Percentiles rank a stretch among this genome's conserved stretches.
These are phyloP conservation scores for Pseudoneurospora amorphoporcata DNA, from an alignment of 495 filamentous ascomycete genomes.

Conservation along the genomic window DNA sequence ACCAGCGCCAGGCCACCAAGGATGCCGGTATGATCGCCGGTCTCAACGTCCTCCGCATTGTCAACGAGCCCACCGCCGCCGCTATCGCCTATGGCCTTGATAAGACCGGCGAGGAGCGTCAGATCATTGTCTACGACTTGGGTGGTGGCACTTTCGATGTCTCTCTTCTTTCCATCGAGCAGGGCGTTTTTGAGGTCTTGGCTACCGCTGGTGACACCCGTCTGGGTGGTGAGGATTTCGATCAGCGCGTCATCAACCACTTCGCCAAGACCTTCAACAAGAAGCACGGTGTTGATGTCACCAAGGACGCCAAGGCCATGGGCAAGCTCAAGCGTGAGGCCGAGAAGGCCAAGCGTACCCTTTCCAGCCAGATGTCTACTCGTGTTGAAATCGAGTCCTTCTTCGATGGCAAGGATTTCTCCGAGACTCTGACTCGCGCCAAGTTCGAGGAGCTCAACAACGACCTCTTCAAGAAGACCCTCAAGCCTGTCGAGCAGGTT, in stretches of 20 bases:
- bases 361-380: slow-evolving; percentile 97
- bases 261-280: slow-evolving; percentile 99
- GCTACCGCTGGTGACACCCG: slow-evolving; percentile 99
- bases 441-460: slow-evolving; percentile 99
- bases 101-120: slow-evolving; percentile 75
- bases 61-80: slow-evolving; percentile 88
- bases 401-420: slow-evolving; percentile 95
- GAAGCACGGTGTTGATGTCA: slow-evolving; percentile 86
- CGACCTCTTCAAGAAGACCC: slow-evolving; percentile 96
- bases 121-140: slow-evolving; percentile 95
- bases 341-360: slow-evolving; percentile 98
- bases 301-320: slow-evolving; percentile 96
- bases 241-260: slow-evolving; percentile 95
- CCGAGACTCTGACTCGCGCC: slow-evolving; percentile 93
- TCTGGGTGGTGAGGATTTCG: slow-evolving; percentile 99
- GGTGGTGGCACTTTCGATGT: slow-evolving; percentile 99
- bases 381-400: slow-evolving; percentile 98
- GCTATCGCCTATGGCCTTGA: slow-evolving; percentile 84
- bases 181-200: slow-evolving; percentile 96
- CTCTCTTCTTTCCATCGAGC: slow-evolving; percentile 90
- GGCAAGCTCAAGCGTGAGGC: slow-evolving; percentile 99
- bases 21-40: slow-evolving; percentile 92
- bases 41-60: slow-evolving; percentile 93
- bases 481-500: slow-evolving; percentile 98
- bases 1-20: slow-evolving; percentile 96